phyloP scores from a whole-genome alignment of 805 yeast genomes.

The Zygoascus bituminiphila region DNA sequence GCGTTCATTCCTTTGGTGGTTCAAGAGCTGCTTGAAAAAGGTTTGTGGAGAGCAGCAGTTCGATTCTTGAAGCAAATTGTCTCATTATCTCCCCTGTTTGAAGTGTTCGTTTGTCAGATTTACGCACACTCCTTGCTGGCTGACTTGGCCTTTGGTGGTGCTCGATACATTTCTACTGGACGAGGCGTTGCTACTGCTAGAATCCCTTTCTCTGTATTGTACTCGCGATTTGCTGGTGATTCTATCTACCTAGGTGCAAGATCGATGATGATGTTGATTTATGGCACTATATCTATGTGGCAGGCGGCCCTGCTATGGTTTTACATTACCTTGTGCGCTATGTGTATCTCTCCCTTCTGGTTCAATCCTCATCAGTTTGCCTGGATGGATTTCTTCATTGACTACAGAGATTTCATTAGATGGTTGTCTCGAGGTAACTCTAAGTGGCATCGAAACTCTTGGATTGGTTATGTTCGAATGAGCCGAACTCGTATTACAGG shows the following conservation, averaged over 20 bases:
- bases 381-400: slow-evolving; percentile 92
- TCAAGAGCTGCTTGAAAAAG: slow-evolving; percentile 84
- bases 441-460: slow-evolving; percentile 57
- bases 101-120: slow-evolving; percentile 90
- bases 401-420: slow-evolving; percentile 84
- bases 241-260: slow-evolving; percentile 76
- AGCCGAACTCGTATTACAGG: slow-evolving; percentile 90
- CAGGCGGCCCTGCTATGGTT: slow-evolving; percentile 93
- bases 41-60: slow-evolving; percentile 61
- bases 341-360: slow-evolving; percentile 85
- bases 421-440: slow-evolving; percentile 83
- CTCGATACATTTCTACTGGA: slow-evolving; percentile 86
- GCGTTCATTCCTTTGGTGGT: slow-evolving; percentile 81
- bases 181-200: slow-evolving; percentile 89
- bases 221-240: slow-evolving; percentile 64
- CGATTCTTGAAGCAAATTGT: slow-evolving; percentile 68
- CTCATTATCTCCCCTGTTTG: slow-evolving; percentile 85
- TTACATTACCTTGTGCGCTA: slow-evolving; percentile 87
- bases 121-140: slow-evolving; percentile 70
- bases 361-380: slow-evolving; percentile 98
- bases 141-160: slow-evolving; percentile 85
- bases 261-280: slow-evolving; percentile 58
- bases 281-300: slow-evolving; percentile 82
- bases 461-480: slow-evolving; percentile 68
- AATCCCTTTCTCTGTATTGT: slow-evolving; percentile 59